phyloP scores from a whole-genome alignment of 352 stramenopile genomes.

The Plasmopara halstedii region DNA sequence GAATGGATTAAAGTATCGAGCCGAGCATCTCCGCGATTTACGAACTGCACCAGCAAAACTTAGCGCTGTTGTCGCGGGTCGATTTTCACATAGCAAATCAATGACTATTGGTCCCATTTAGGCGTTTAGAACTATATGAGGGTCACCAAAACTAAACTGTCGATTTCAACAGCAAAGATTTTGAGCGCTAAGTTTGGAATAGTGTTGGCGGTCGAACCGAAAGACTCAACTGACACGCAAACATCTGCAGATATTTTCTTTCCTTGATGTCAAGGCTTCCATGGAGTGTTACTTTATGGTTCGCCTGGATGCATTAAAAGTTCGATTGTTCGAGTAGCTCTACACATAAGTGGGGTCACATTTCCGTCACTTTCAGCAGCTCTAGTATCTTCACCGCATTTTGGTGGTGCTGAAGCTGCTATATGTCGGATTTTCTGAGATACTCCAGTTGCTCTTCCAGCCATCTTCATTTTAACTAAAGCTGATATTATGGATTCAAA shows the following conservation, averaged over 20 bases:
- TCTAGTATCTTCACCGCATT: conserved; percentile 84
- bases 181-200: conserved; percentile 58
- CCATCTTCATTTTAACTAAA: conserved; percentile 91
- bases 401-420: conserved; percentile 81
- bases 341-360: conserved; percentile 59
- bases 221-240: conserved; percentile 83
- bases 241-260: conserved; percentile 64
- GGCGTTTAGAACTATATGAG: conserved; percentile 23
- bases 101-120: conserved; percentile 25
- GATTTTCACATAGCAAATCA: conserved; percentile 51
- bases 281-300: conserved; percentile 50
- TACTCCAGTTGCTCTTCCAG: conserved; percentile 63
- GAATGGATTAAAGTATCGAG: conserved; percentile 41
- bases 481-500: conserved; percentile 85
- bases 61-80: conserved; percentile 33
- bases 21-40: conserved; percentile 22
- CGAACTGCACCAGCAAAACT: conserved; percentile 22
- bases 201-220: conserved; percentile 63
- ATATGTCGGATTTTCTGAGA: conserved; percentile 76
- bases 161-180: conserved; percentile 69
- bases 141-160: conserved; percentile 47
- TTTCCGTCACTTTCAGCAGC: conserved; percentile 85
- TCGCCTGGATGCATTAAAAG: conserved; percentile 89
- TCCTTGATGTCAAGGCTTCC: conserved; percentile 55
- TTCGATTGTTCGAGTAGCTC: conserved; percentile 77